phyloP scores from a whole-genome alignment of 148 eudicot species.

The Dianthus caryophyllus region DNA sequence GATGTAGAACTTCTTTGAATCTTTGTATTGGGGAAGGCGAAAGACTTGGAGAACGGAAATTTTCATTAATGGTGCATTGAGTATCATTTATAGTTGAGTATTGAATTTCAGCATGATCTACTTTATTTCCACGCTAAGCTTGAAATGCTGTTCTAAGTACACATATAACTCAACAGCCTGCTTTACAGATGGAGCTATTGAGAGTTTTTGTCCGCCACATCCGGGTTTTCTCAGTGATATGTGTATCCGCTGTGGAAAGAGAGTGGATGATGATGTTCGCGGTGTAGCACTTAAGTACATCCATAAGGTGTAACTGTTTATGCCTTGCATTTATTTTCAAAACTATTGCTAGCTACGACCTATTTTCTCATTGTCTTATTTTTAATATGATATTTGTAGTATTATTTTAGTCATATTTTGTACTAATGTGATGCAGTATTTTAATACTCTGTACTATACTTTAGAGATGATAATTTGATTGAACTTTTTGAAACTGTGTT shows the following conservation, averaged over 20 bases:
- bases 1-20: too few species aligned
- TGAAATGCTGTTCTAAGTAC: neutral
- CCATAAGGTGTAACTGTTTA: constrained; percentile 46
- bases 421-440: too few species aligned
- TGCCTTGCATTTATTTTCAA: neutral
- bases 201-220: constrained; percentile 35
- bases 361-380: neutral
- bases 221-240: constrained; percentile 35
- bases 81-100: neutral
- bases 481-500: neutral
- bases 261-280: constrained; percentile 42
- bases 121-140: neutral
- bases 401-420: neutral
- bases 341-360: neutral
- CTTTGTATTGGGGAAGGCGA: neutral
- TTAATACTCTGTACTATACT: too few species aligned
- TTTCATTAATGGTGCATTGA: neutral
- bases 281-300: constrained; percentile 71
- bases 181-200: constrained; percentile 19
- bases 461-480: neutral
- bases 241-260: constrained; percentile 54
- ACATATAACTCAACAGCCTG: neutral
- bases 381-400: neutral
- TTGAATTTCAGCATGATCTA: neutral
- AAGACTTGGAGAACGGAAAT: neutral